A percentile compares a stretch with the other conserved stretches of the same genome.
These are phyloP conservation scores for Claviceps purpurea DNA, from an alignment of 2,329 filamentous ascomycete species.

Conservation along the genomic window DNA sequence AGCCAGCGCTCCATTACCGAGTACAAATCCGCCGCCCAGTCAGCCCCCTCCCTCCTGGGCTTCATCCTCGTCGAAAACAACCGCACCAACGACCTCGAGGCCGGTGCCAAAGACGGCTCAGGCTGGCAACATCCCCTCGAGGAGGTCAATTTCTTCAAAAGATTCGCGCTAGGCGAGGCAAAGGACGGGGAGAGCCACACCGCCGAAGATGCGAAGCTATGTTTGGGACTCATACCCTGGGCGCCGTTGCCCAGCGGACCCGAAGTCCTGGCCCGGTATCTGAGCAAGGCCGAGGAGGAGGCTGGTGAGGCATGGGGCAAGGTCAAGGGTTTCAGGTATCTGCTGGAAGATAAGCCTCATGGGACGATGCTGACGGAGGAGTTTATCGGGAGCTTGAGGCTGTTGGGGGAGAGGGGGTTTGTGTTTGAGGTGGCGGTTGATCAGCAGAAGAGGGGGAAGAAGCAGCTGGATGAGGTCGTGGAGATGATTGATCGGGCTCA, in stretches of 20 bases:
- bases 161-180: constrained; percentile 49
- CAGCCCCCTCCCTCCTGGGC: constrained; percentile 39
- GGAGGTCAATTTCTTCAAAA: constrained; percentile 57
- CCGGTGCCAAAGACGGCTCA: constrained; percentile 28
- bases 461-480: constrained; percentile 58
- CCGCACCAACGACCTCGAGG: constrained; percentile 46
- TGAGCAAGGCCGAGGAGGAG: constrained; percentile 43
- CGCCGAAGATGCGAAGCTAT: constrained; percentile 30
- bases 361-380: constrained; percentile 49
- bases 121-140: constrained; percentile 57
- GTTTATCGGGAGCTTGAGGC: constrained; percentile 53
- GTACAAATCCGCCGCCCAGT: constrained; percentile 37
- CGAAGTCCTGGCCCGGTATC: constrained; percentile 48
- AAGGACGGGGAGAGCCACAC: constrained; percentile 43
- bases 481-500: constrained; percentile 58
- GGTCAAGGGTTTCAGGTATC: constrained; percentile 68
- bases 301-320: constrained; percentile 53
- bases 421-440: constrained; percentile 80
- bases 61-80: constrained; percentile 80
- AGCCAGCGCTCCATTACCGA: constrained; percentile 51
- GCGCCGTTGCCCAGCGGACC: constrained; percentile 62
- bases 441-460: constrained; percentile 59
- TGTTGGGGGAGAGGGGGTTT: constrained; percentile 49
- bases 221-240: constrained; percentile 68
- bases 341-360: constrained; percentile 63